Evolutionary conservation across 2,329 filamentous ascomycete species (phyloP), one percentile per base, ranked within the genome.

Genomic region (Microdochium bolleyi): DNA sequence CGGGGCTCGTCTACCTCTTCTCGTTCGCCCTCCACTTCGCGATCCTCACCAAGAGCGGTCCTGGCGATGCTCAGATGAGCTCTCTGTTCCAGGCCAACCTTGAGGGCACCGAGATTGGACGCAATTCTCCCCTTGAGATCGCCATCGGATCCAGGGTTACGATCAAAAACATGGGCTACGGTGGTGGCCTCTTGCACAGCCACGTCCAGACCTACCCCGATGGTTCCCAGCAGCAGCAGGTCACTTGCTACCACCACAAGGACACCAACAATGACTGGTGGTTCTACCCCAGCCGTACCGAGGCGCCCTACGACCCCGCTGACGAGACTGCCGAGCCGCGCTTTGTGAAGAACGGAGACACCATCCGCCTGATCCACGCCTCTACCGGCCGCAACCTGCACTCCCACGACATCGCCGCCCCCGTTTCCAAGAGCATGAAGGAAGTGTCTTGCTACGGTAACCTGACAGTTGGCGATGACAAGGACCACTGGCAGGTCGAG

Each of bases 191-290:
- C 34, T 84, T 97, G 48, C 92, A 97, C 73, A 96, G 92, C 44
- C 94, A 97, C 76, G 83, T 96, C 56, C 92, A 97, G 73, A 96
- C 91, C 9, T 97, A 90, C 68, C 92, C 92, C 0, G 92, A 96
- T 66, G 94, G 92, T 30, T 97, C 94, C 37, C 75, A 75, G 51
- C 94, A 99, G 73, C 95, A 99, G 71, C 94, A 99, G 70, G 86
- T 99, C 56, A 99, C 94, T 57, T 99, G 95, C 78, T 99, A 99
- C 73, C 94, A 99, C 73, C 94, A 99, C 79, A 99, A 99, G 70
- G 94, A 99, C 76, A 81, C 92, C 69, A 99, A 99, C 82, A 99
- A 99, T 69, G 94, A 99, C 70, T 99, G 94, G 94, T 96, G 95
- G 74, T 92, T 99, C 73, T 96, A 96, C 70, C 94, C 94, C 24